phyloP scores from a whole-genome alignment of 1,284 basidiomycete genomes.

The Apiotrichum porosum region DNA sequence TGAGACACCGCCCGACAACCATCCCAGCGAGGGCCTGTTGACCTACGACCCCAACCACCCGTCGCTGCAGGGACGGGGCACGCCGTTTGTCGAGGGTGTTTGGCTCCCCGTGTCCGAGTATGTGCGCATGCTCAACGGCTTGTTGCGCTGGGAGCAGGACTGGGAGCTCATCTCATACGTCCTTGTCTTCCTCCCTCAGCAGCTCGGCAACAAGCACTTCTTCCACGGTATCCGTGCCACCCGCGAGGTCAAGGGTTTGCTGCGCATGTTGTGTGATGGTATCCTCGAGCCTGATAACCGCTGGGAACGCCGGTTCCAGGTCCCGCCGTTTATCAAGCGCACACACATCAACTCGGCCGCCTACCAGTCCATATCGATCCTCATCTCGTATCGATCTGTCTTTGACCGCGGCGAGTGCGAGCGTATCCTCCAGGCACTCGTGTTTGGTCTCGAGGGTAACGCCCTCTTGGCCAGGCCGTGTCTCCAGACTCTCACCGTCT shows the following conservation, averaged over 20 bases:
- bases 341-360: conserved; percentile 84
- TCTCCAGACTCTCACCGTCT: conserved; percentile 81
- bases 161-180: conserved; percentile 96
- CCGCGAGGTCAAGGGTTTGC: conserved; percentile 60
- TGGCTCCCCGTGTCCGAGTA: conserved; percentile 79
- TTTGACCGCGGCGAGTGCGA: conserved; percentile 59
- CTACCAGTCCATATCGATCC: conserved; percentile 80
- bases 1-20: conserved; percentile 59
- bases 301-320: conserved; percentile 47
- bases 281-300: conserved; percentile 26
- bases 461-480: conserved; percentile 84
- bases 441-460: conserved; percentile 66
- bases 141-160: conserved; percentile 71
- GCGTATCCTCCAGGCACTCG: conserved; percentile 76
- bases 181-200: conserved; percentile 82
- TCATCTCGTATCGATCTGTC: conserved; percentile 80
- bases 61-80: conserved; percentile 50
- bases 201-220: conserved; percentile 92
- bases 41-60: conserved; percentile 63
- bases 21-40: conserved; percentile 65
- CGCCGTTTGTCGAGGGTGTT: conserved; percentile 50
- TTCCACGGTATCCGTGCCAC: conserved; percentile 85
- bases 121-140: conserved; percentile 60
- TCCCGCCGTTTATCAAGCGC: conserved; percentile 54
- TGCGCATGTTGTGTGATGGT: conserved; percentile 62